Conservation (phyloP, 352 stramenopile species). For the Pythium pectinolyticum region DNA sequence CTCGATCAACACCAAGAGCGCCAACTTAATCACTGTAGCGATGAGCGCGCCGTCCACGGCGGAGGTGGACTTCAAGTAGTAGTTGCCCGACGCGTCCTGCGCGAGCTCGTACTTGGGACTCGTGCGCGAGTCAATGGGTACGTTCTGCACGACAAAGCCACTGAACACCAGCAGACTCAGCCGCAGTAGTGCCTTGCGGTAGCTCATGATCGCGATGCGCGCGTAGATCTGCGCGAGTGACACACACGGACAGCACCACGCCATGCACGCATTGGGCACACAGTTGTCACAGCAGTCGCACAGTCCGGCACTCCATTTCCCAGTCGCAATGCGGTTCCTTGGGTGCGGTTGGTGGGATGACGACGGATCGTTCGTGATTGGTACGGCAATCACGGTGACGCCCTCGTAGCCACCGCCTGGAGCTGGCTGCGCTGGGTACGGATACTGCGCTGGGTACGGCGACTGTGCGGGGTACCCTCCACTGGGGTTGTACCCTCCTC, state of each 20-base stretch:
- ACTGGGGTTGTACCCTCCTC: too few species aligned
- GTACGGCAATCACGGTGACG: background rate
- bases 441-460: too few species aligned
- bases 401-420: too few species aligned
- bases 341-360: background rate
- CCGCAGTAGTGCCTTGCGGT: constrained; percentile 5
- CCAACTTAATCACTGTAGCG: background rate
- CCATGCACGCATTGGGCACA: constrained; percentile 37
- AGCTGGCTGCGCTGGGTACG: too few species aligned
- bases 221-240: constrained; percentile 29
- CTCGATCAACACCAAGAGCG: constrained; percentile 3
- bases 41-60: background rate
- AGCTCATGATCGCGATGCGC: constrained; percentile 22
- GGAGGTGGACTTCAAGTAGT: background rate
- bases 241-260: constrained; percentile 36
- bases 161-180: constrained; percentile 10
- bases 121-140: background rate
- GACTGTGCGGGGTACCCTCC: too few species aligned
- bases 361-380: background rate
- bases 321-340: background rate
- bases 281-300: constrained; percentile 29
- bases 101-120: background rate
- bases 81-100: constrained; percentile 5
- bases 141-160: background rate
- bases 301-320: constrained; percentile 15